phyloP scores from a whole-genome alignment of 2,329 filamentous ascomycete species.

The Pseudopyrenochaeta lycopersici region DNA sequence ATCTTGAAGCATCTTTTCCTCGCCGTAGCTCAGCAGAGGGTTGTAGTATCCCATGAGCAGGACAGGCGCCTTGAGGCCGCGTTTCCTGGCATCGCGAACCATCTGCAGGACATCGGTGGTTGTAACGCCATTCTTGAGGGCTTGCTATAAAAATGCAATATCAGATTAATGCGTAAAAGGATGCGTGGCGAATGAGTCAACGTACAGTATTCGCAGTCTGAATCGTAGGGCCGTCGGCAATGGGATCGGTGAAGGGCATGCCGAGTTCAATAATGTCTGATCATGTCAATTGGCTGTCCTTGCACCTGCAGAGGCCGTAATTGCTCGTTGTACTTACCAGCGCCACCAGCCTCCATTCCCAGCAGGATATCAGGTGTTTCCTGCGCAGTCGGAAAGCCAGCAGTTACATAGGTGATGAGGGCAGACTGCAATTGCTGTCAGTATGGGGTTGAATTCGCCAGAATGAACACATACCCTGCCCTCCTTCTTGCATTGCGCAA shows the following conservation, averaged over 20 bases:
- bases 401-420: slow-evolving; percentile 95
- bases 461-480: slow-evolving; percentile 46
- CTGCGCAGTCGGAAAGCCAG: slow-evolving; percentile 85
- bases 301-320: not conserved
- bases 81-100: slow-evolving; percentile 79
- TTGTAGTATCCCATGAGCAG: slow-evolving; percentile 99
- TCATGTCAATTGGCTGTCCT: slow-evolving; percentile 23
- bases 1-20: slow-evolving; percentile 86
- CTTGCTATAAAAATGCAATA: slow-evolving; percentile 57
- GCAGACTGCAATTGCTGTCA: slow-evolving; percentile 67
- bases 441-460: not conserved
- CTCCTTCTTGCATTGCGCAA: slow-evolving; percentile 61
- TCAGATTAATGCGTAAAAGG: slow-evolving; percentile 19
- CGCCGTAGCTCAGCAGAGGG: slow-evolving; percentile 90
- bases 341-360: slow-evolving; percentile 89
- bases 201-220: slow-evolving; percentile 89
- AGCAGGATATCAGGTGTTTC: slow-evolving; percentile 86
- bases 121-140: slow-evolving; percentile 87
- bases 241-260: slow-evolving; percentile 96
- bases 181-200: slow-evolving; percentile 37
- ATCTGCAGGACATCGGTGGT: slow-evolving; percentile 82
- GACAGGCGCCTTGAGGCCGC: slow-evolving; percentile 81
- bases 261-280: slow-evolving; percentile 94
- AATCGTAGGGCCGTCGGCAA: slow-evolving; percentile 96
- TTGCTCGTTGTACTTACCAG: slow-evolving; percentile 66